Evolutionary conservation across 1,139 yeast species (phyloP).

Genomic region (Saccharomycopsis hybrid): DNA sequence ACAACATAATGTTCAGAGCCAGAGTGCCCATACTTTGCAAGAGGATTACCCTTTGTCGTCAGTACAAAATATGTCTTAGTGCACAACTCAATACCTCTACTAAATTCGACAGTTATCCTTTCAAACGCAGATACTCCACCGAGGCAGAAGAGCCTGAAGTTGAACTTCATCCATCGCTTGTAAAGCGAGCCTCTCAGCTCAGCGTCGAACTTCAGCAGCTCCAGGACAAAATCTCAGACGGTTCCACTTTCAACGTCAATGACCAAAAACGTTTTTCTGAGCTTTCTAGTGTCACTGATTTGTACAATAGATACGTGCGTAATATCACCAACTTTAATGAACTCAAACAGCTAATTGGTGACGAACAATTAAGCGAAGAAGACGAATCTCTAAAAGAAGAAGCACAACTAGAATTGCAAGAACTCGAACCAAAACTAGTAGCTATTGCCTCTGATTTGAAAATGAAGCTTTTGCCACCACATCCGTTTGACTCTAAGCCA

Average conservation of each 20-base stretch:
- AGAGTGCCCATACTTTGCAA: too few species aligned
- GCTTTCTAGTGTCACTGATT: constrained; percentile 47
- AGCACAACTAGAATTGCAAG: constrained; percentile 31
- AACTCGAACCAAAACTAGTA: constrained; percentile 28
- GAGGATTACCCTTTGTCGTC: too few species aligned
- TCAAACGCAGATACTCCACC: too few species aligned
- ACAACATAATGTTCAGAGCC: too few species aligned
- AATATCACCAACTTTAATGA: constrained; percentile 32
- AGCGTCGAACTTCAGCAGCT: constrained; percentile 38
- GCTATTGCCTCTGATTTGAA: constrained; percentile 42
- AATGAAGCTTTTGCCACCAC: constrained; percentile 61
- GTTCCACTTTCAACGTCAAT: constrained; percentile 47
- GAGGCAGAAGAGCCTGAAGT: too few species aligned
- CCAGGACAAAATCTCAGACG: constrained; percentile 30
- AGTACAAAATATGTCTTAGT: too few species aligned
- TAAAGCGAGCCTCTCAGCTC: constrained; percentile 53
- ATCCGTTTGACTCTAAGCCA: constrained; percentile 69
- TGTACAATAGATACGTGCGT: constrained; percentile 41
- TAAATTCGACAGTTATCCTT: too few species aligned
- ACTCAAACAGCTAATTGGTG: constrained; percentile 32
- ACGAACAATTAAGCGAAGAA: constrained; percentile 27
- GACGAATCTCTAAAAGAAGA: constrained; percentile 27
- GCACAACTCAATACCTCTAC: too few species aligned
- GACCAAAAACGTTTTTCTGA: constrained; percentile 52
- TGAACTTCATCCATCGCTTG: constrained; percentile 50